Evolutionary conservation across 208 protist species (phyloP).

Genomic region (Crithidia bombi): DNA sequence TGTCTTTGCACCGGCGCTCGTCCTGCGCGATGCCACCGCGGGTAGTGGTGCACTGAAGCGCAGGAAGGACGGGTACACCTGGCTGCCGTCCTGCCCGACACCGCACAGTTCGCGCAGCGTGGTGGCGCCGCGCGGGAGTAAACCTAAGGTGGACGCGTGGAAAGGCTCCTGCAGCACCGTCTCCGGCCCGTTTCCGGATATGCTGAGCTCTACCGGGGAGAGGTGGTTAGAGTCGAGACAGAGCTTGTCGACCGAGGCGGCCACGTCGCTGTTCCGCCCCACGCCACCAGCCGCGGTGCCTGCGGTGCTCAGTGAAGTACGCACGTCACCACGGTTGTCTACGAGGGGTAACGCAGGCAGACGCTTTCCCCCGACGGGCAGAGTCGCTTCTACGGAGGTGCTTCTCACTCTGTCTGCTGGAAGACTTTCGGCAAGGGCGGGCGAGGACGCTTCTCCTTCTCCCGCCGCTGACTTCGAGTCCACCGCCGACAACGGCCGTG

Average conservation of each 20-base stretch:
- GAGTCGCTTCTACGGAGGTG: too few relatives aligned
- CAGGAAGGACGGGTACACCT: slow-evolving; percentile 20
- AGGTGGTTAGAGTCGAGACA: slow-evolving; percentile 29
- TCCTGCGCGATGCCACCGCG: not conserved
- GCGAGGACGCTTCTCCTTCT: too few relatives aligned
- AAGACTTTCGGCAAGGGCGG: too few relatives aligned
- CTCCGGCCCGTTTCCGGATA: not conserved
- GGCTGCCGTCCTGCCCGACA: not conserved
- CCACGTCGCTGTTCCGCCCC: slow-evolving; percentile 5
- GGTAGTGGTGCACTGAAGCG: slow-evolving; percentile 23
- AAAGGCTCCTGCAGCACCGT: slow-evolving; percentile 37
- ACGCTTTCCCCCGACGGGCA: too few relatives aligned
- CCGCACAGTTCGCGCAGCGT: slow-evolving; percentile 16
- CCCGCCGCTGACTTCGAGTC: too few relatives aligned
- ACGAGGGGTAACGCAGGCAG: not conserved
- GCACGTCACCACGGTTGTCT: not conserved
- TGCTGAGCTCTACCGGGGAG: not conserved
- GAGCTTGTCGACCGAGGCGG: slow-evolving; percentile 10
- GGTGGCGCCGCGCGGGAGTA: slow-evolving; percentile 3
- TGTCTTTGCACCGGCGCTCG: not conserved
- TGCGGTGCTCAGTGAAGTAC: too few relatives aligned
- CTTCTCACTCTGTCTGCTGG: too few relatives aligned
- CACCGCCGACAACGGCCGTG: too few relatives aligned
- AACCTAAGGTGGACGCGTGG: not conserved
- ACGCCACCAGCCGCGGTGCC: too few relatives aligned